Evolutionary conservation across 2,329 filamentous ascomycete genomes (phyloP).

Genomic region (Stachybotrys echinatus): DNA sequence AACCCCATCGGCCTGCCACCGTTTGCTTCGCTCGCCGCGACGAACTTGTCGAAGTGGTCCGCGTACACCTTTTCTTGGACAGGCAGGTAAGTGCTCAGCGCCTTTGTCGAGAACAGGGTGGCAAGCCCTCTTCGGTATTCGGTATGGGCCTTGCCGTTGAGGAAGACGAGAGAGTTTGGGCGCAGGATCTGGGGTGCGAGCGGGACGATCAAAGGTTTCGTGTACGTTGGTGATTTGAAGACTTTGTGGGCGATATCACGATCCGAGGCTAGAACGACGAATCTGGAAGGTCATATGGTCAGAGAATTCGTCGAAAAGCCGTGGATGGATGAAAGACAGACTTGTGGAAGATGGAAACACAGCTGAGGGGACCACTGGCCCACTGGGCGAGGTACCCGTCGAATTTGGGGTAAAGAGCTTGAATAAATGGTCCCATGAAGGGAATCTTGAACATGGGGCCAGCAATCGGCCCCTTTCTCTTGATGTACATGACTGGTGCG

Average conservation of each 20-base stretch:
- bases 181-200: conserved; percentile 69
- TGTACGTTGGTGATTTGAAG: conserved; percentile 71
- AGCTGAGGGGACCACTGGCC: conserved; percentile 72
- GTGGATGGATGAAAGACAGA: conserved; percentile 26
- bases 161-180: conserved; percentile 71
- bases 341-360: conserved; percentile 84
- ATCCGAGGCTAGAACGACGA: conserved; percentile 73
- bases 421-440: conserved; percentile 70
- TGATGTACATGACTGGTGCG: conserved; percentile 51
- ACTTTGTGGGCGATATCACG: conserved; percentile 76
- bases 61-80: conserved; percentile 68
- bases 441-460: conserved; percentile 61
- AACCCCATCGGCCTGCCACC: conserved; percentile 56
- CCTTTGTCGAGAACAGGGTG: conserved; percentile 68
- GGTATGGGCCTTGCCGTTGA: conserved; percentile 70
- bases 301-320: rapidly evolving
- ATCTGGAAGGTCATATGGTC: conserved; percentile 39
- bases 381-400: conserved; percentile 70
- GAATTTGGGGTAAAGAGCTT: conserved; percentile 71
- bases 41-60: conserved; percentile 64
- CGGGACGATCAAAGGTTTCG: conserved; percentile 75
- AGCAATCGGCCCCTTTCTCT: conserved; percentile 56
- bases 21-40: conserved; percentile 49
- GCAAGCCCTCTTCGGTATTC: conserved; percentile 75
- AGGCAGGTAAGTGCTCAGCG: conserved; percentile 65